phyloP scores from a whole-genome alignment of 768 basidiomycete species.

The Tylopilus intermedius region DNA sequence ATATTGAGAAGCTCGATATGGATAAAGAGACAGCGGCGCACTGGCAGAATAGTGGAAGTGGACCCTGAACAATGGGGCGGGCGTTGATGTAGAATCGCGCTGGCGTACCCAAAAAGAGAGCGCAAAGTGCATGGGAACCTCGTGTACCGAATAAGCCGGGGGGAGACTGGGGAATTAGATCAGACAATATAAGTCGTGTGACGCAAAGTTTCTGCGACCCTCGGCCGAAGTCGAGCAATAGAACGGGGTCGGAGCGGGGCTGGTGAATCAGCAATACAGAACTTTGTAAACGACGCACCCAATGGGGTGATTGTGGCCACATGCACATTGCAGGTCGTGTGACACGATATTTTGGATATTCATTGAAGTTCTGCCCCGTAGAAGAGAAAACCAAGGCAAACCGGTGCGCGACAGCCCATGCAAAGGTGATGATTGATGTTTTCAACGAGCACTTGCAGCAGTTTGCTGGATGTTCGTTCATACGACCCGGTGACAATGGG shows the following conservation, averaged over 20 bases:
- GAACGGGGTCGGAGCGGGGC: neutral
- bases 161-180: neutral
- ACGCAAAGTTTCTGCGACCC: neutral
- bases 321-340: conserved; percentile 14
- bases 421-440: neutral
- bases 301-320: neutral
- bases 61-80: neutral
- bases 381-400: neutral
- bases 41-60: neutral
- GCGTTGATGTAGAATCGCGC: neutral
- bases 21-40: neutral
- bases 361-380: neutral
- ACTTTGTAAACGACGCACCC: neutral
- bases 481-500: neutral
- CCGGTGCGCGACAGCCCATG: neutral
- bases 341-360: conserved; percentile 5
- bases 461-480: neutral
- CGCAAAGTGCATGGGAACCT: conserved; percentile 1
- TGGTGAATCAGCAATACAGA: neutral
- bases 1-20: neutral
- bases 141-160: neutral
- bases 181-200: neutral
- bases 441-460: neutral
- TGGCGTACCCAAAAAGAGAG: neutral
- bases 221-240: neutral